phyloP scores from a whole-genome alignment of 1,139 yeast genomes.

The Pichia sp. region DNA sequence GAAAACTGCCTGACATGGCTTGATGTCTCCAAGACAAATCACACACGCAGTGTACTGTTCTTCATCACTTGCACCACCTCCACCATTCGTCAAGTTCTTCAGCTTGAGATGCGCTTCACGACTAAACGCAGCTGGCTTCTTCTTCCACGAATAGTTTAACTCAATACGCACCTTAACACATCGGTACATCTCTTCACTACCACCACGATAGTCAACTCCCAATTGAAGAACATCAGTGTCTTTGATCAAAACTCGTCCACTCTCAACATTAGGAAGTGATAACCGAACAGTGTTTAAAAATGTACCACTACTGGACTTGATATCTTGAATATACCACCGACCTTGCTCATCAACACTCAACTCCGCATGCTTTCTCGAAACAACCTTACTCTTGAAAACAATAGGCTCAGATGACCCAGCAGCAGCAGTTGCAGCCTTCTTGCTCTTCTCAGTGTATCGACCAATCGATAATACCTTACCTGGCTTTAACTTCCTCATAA shows the following conservation, averaged over 20 bases:
- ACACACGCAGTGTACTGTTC: constrained; percentile 69
- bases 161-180: constrained; percentile 93
- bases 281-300: constrained; percentile 84
- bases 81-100: constrained; percentile 44
- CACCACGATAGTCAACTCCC: constrained; percentile 97
- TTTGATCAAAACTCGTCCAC: constrained; percentile 59
- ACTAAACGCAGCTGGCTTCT: constrained; percentile 78
- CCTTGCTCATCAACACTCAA: constrained; percentile 72
- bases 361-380: constrained; percentile 87
- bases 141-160: constrained; percentile 85
- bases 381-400: constrained; percentile 91
- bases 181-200: constrained; percentile 89
- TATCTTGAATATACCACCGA: constrained; percentile 83
- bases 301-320: constrained; percentile 90
- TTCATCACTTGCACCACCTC: constrained; percentile 1
- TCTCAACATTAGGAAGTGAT: constrained; percentile 75
- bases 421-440: constrained; percentile 69
- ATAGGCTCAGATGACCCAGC: constrained; percentile 76
- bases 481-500: constrained; percentile 73
- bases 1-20: constrained; percentile 90
- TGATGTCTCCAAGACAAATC: constrained; percentile 77
- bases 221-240: constrained; percentile 91
- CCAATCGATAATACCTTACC: constrained; percentile 69
- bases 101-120: constrained; percentile 72
- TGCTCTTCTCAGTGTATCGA: constrained; percentile 80